These are phyloP conservation scores for Citrus inodora DNA, from an alignment of 345 rosid genomes.

Conservation along the genomic window DNA sequence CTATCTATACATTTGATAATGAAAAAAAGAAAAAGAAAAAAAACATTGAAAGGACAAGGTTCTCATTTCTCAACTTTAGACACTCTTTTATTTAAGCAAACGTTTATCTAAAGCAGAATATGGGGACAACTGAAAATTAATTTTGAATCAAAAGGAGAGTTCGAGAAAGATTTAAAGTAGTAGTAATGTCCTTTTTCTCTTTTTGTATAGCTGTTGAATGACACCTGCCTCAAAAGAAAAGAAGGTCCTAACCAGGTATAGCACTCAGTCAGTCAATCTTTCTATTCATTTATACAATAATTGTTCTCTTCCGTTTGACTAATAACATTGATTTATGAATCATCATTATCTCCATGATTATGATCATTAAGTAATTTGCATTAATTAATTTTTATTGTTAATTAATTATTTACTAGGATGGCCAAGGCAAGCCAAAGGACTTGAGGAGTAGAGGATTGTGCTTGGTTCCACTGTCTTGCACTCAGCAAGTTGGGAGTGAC, in stretches of 20 bases:
- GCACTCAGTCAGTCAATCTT: background rate
- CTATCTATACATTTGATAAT: background rate
- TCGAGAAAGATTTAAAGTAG: constrained; percentile 6
- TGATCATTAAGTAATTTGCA: background rate
- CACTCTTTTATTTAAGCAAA: constrained; percentile 15
- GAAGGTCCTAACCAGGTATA: constrained; percentile 30
- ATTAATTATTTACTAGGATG: constrained; percentile 18
- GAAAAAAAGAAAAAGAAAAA: background rate
- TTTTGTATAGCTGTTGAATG: constrained; percentile 26
- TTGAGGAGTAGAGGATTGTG: constrained; percentile 80
- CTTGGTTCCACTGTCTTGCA: constrained; percentile 72
- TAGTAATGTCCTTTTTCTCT: background rate
- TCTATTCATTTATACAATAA: background rate
- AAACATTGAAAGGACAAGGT: constrained; percentile 29
- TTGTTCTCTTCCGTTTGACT: constrained; percentile 26
- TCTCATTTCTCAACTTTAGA: constrained; percentile 27
- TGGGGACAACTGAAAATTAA: constrained; percentile 3
- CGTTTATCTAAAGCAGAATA: constrained; percentile 16
- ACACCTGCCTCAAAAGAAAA: constrained; percentile 38
- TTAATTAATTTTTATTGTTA: background rate
- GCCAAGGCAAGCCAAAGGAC: constrained; percentile 41
- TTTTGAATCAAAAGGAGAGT: background rate
- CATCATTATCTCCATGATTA: constrained; percentile 12
- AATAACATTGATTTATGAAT: background rate
- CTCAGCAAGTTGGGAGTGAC: constrained; percentile 59